phyloP scores from a whole-genome alignment of 129 eudicot species.

The Escallonia herrerae region DNA sequence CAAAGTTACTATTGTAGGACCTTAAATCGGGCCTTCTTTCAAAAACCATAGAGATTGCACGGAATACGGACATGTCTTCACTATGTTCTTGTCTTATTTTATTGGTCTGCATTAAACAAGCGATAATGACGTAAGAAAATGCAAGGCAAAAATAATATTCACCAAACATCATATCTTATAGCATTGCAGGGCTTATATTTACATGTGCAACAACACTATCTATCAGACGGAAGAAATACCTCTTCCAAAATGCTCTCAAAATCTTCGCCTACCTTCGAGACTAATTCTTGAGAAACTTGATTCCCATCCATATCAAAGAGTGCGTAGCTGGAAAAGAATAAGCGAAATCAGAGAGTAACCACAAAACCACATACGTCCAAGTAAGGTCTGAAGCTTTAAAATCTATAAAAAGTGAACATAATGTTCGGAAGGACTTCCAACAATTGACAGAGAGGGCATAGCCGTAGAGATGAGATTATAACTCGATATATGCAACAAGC shows the following conservation, averaged over 20 bases:
- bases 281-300: conserved; percentile 83
- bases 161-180: background rate
- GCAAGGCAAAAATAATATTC: background rate
- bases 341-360: background rate
- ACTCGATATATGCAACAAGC: no score
- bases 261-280: conserved; percentile 66
- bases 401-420: no score
- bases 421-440: no score
- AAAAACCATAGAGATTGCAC: conserved; percentile 71
- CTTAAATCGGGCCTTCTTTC: conserved; percentile 80
- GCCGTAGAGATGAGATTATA: no score
- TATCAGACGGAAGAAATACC: conserved; percentile 24
- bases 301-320: conserved; percentile 79
- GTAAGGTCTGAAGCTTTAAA: no score
- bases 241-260: conserved; percentile 78
- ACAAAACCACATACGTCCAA: no score
- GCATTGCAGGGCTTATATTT: no score
- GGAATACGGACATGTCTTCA: conserved; percentile 63
- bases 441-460: no score
- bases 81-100: conserved; percentile 55
- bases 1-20: conserved; percentile 19
- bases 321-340: conserved; percentile 54
- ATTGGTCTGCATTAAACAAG: conserved; percentile 51
- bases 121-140: background rate
- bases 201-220: no score